phyloP scores from a whole-genome alignment of 2,329 filamentous ascomycete genomes.

The Phoma sp. region DNA sequence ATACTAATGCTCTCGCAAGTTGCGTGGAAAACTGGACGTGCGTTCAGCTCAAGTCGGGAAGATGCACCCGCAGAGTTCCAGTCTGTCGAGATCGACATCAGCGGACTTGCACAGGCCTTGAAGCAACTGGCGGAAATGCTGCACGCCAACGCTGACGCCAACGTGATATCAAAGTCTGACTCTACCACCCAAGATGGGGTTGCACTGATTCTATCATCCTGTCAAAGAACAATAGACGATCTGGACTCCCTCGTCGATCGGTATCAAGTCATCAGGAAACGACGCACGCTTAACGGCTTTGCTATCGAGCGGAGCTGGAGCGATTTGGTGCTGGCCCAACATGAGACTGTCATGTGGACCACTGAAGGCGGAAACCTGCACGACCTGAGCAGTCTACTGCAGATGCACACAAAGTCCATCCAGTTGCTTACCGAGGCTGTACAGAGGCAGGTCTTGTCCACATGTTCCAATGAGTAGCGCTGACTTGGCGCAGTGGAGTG shows the following conservation, averaged over 20 bases:
- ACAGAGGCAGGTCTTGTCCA: conserved; percentile 41
- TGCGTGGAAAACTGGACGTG: conserved; percentile 54
- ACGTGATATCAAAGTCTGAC: conserved; percentile 40
- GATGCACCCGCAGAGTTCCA: conserved; percentile 51
- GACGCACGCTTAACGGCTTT: conserved; percentile 48
- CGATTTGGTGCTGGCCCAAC: conserved; percentile 49
- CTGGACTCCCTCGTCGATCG: conserved; percentile 53
- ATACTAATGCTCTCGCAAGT: conserved; percentile 55
- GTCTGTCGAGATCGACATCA: conserved; percentile 51
- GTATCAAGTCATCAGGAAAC: conserved; percentile 53
- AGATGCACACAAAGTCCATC: conserved; percentile 52
- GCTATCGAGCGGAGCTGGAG: conserved; percentile 54
- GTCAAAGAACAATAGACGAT: conserved; percentile 50
- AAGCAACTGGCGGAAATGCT: conserved; percentile 54
- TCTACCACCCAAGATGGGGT: conserved; percentile 46
- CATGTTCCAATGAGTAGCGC: background rate
- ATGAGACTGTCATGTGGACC: conserved; percentile 54
- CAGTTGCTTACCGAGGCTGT: conserved; percentile 50
- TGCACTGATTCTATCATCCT: conserved; percentile 48
- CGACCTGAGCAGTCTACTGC: conserved; percentile 48
- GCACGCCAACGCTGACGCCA: conserved; percentile 43
- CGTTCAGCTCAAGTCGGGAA: conserved; percentile 51
- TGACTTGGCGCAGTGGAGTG: conserved; percentile 41
- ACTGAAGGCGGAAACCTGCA: conserved; percentile 51
- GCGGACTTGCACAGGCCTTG: conserved; percentile 50